phyloP scores from a whole-genome alignment of 768 basidiomycete genomes.

The Pholiota conissans region DNA sequence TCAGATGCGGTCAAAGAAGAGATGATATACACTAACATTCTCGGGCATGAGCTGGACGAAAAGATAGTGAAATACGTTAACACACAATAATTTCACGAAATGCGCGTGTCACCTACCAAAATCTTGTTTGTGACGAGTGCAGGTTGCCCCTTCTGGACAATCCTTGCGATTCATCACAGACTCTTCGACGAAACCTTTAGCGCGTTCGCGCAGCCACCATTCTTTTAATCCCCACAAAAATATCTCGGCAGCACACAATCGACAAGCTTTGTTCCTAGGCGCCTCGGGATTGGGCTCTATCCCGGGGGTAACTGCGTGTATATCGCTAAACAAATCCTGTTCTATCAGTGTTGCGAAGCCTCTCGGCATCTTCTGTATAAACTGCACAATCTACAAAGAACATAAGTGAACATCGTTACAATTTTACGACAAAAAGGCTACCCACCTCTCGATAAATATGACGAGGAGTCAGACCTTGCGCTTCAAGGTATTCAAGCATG shows the following conservation, averaged over 20 bases:
- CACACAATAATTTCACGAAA: no score
- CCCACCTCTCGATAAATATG: conserved; percentile 78
- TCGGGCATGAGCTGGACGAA: conserved; percentile 59
- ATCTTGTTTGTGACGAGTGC: conserved; percentile 59
- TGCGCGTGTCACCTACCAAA: conserved; percentile 44
- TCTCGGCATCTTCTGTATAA: conserved; percentile 59
- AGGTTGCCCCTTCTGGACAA: conserved; percentile 63
- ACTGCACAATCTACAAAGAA: conserved; percentile 53
- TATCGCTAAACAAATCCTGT: conserved; percentile 66
- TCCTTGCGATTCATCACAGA: conserved; percentile 60
- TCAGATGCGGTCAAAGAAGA: background rate
- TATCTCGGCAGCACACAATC: conserved; percentile 74
- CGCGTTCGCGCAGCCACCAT: conserved; percentile 83
- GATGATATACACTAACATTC: conserved; percentile 56
- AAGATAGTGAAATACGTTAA: background rate
- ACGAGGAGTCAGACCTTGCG: conserved; percentile 59
- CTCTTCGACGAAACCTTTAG: conserved; percentile 63
- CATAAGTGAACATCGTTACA: background rate
- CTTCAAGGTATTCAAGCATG: conserved; percentile 77
- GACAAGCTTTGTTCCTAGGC: conserved; percentile 64
- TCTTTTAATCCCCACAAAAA: conserved; percentile 74
- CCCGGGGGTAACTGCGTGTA: conserved; percentile 58
- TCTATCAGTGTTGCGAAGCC: conserved; percentile 70
- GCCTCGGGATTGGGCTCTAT: conserved; percentile 56
- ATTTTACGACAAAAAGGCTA: background rate